phyloP scores from a whole-genome alignment of 2,329 filamentous ascomycete species.

The Elsinoe fawcettii region DNA sequence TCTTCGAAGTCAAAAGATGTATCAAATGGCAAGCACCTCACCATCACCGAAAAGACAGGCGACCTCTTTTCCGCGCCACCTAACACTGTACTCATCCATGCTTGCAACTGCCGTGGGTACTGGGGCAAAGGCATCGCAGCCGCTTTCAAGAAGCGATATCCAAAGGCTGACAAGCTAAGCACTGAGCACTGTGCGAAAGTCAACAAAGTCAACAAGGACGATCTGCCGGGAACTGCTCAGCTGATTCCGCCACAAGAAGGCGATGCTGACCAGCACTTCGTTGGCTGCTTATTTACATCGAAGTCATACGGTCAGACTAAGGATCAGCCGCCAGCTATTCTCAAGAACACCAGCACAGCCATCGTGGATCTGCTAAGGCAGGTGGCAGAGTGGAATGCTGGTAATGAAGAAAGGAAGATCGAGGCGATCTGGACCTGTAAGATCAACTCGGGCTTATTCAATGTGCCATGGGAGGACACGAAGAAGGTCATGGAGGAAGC shows the following conservation, averaged over 20 bases:
- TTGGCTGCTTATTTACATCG: constrained; percentile 54
- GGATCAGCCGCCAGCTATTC: constrained; percentile 38
- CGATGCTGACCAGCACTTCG: constrained; percentile 40
- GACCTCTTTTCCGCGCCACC: constrained; percentile 48
- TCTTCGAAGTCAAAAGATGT: neutral
- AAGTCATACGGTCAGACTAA: constrained; percentile 39
- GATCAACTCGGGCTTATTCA: constrained; percentile 53
- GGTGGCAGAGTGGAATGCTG: constrained; percentile 29
- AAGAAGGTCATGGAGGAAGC: constrained; percentile 36
- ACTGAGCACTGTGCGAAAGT: constrained; percentile 36
- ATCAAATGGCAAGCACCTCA: neutral
- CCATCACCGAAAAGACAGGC: constrained; percentile 28
- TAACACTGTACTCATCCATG: constrained; percentile 47
- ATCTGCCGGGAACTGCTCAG: constrained; percentile 41
- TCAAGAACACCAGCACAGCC: constrained; percentile 43
- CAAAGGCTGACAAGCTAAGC: constrained; percentile 44
- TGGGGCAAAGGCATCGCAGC: constrained; percentile 55
- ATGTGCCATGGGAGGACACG: constrained; percentile 47
- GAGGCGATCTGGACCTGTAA: constrained; percentile 42
- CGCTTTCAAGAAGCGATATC: constrained; percentile 45
- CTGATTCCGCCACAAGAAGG: constrained; percentile 44
- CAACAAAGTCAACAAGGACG: constrained; percentile 23
- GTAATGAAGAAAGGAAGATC: constrained; percentile 22
- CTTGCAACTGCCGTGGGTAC: constrained; percentile 50
- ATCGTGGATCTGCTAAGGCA: constrained; percentile 42